phyloP scores from a whole-genome alignment of 768 basidiomycete species.

The Glaciozyma martinii region DNA sequence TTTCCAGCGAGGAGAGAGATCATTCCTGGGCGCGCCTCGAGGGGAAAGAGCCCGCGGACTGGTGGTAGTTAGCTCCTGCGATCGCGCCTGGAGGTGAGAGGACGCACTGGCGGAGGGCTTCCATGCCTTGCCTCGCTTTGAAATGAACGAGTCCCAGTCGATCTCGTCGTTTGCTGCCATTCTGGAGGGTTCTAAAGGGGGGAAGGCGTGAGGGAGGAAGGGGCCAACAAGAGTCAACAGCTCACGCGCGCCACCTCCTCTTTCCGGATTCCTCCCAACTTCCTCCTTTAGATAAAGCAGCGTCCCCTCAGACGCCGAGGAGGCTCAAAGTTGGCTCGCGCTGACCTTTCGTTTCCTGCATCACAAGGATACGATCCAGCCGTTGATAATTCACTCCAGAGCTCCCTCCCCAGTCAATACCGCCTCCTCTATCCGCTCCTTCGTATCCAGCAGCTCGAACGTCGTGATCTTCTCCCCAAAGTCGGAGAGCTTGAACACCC shows the following conservation, averaged over 20 bases:
- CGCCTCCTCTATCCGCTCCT: conserved; percentile 20
- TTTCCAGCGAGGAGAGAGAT: conserved; percentile 83
- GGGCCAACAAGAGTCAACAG: no score
- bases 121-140: conserved; percentile 15
- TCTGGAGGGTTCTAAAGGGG: no score
- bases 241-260: no score
- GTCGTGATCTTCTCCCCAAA: conserved; percentile 88
- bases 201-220: no score
- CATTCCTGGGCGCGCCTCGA: conserved; percentile 70
- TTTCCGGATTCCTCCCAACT: no score
- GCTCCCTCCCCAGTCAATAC: conserved; percentile 26
- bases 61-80: neutral
- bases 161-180: conserved; percentile 1
- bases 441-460: conserved; percentile 53
- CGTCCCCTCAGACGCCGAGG: no score
- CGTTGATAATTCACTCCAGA: neutral
- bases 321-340: no score
- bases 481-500: conserved; percentile 75
- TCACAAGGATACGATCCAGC: no score
- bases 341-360: no score
- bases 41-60: conserved; percentile 61
- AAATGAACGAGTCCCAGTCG: conserved; percentile 29
- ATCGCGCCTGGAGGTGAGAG: neutral
- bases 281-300: no score
- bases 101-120: conserved; percentile 30